phyloP scores from a whole-genome alignment of 371 early-diverging fungal species.

The Sporodiniella umbellata region DNA sequence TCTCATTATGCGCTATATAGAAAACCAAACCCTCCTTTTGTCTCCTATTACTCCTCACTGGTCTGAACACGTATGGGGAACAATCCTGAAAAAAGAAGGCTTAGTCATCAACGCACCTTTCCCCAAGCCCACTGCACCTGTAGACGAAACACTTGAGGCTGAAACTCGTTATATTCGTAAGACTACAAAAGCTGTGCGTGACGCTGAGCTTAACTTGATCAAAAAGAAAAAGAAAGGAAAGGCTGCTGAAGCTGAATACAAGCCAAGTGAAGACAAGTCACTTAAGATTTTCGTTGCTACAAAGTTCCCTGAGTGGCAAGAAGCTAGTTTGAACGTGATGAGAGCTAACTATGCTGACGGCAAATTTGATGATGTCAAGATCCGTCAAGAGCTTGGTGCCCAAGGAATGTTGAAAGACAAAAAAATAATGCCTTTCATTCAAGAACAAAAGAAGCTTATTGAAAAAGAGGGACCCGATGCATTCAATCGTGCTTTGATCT shows the following conservation, averaged over 20 bases:
- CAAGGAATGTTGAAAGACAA: conserved; percentile 88
- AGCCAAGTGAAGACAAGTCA: conserved; percentile 65
- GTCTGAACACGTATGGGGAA: conserved; percentile 87
- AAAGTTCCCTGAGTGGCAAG: conserved; percentile 95
- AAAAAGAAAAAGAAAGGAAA: conserved; percentile 84
- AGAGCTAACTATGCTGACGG: conserved; percentile 64
- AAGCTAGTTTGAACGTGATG: conserved; percentile 68
- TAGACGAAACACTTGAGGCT: conserved; percentile 68
- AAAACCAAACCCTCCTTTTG: conserved; percentile 78
- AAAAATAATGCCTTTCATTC: conserved; percentile 91
- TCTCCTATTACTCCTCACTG: conserved; percentile 93
- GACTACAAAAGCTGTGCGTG: conserved; percentile 74
- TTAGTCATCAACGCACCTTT: conserved; percentile 72
- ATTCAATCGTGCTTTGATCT: conserved; percentile 77
- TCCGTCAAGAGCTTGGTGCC: conserved; percentile 65
- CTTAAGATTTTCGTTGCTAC: conserved; percentile 76
- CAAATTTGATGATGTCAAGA: conserved; percentile 68
- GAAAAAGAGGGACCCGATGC: conserved; percentile 65
- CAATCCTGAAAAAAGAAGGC: conserved; percentile 72
- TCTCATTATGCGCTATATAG: conserved; percentile 77
- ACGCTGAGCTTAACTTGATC: conserved; percentile 71
- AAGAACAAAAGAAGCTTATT: conserved; percentile 73
- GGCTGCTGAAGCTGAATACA: conserved; percentile 49
- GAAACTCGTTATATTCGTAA: conserved; percentile 82
- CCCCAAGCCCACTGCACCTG: conserved; percentile 58